Evolutionary conservation across 2,329 filamentous ascomycete genomes (phyloP).

Genomic region (Xylariaceae sp.): DNA sequence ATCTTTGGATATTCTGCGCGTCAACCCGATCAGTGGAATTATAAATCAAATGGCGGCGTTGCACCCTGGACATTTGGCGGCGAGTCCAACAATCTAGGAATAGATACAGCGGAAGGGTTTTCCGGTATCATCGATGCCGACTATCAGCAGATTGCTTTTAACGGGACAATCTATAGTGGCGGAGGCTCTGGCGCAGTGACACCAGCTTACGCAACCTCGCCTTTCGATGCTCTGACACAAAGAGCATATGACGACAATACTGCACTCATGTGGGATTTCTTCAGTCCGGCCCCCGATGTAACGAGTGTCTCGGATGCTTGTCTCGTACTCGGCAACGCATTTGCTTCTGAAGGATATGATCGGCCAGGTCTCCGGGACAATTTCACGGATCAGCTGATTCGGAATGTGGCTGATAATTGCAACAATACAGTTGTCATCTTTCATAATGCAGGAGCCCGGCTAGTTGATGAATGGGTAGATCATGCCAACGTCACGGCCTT

Average conservation of each 20-base stretch:
- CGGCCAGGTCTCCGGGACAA: slow-evolving; percentile 63
- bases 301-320: slow-evolving; percentile 60
- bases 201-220: slow-evolving; percentile 48
- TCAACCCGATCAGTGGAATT: slow-evolving; percentile 41
- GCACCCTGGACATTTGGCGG: slow-evolving; percentile 41
- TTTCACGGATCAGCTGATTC: slow-evolving; percentile 57
- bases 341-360: slow-evolving; percentile 70
- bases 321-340: slow-evolving; percentile 64
- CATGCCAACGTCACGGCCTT: slow-evolving; percentile 63
- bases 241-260: slow-evolving; percentile 55
- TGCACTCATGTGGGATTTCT: slow-evolving; percentile 59
- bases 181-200: slow-evolving; percentile 49
- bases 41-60: slow-evolving; percentile 37
- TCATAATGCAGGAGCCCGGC: slow-evolving; percentile 60
- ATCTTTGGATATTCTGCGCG: slow-evolving; percentile 62
- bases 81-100: slow-evolving; percentile 35
- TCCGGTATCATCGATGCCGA: slow-evolving; percentile 30
- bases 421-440: slow-evolving; percentile 63
- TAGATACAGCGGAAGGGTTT: slow-evolving; percentile 29
- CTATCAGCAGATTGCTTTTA: slow-evolving; percentile 43
- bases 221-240: slow-evolving; percentile 53
- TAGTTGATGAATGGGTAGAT: slow-evolving; percentile 61
- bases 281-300: slow-evolving; percentile 45
- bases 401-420: slow-evolving; percentile 56
- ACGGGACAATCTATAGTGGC: slow-evolving; percentile 45